Percentiles rank a stretch among this genome's conserved stretches.
Evolutionary conservation across 441 rosid species (phyloP).

Genomic region (Adansonia gregorii): DNA sequence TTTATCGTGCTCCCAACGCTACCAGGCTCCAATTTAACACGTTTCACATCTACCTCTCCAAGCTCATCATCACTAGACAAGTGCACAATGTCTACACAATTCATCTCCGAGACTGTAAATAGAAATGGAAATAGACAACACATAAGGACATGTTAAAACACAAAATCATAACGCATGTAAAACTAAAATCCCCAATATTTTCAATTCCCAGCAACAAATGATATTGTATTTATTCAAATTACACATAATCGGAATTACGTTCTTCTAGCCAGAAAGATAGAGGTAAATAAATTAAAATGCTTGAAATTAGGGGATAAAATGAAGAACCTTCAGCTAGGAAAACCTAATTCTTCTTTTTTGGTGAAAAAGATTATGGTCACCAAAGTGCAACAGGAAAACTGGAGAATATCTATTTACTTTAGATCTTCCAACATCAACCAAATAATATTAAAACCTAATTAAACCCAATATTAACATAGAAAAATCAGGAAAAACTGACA

Average conservation of each 20-base stretch:
- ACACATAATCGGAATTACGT: neutral
- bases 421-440: conserved; percentile 5
- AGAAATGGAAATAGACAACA: conserved; percentile 16
- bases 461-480: neutral
- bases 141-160: conserved; percentile 14
- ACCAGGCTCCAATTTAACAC: conserved; percentile 54
- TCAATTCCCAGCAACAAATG: neutral
- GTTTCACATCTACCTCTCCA: conserved; percentile 42
- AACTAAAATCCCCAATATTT: neutral
- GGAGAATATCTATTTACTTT: neutral
- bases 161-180: neutral
- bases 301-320: neutral
- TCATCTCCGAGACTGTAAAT: conserved; percentile 40
- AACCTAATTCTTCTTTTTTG: neutral
- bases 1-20: conserved; percentile 29
- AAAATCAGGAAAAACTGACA: neutral
- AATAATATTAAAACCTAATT: neutral
- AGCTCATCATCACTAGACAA: conserved; percentile 46
- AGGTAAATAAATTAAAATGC: neutral
- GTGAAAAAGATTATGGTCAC: neutral
- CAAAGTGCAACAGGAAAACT: neutral
- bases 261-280: neutral
- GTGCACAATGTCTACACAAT: conserved; percentile 31
- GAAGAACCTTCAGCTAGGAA: neutral
- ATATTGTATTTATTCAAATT: neutral